Evolutionary conservation across 2,329 filamentous ascomycete genomes (phyloP), one percentile per base, ranked within the genome.

Genomic region (Penicillium sp.): DNA sequence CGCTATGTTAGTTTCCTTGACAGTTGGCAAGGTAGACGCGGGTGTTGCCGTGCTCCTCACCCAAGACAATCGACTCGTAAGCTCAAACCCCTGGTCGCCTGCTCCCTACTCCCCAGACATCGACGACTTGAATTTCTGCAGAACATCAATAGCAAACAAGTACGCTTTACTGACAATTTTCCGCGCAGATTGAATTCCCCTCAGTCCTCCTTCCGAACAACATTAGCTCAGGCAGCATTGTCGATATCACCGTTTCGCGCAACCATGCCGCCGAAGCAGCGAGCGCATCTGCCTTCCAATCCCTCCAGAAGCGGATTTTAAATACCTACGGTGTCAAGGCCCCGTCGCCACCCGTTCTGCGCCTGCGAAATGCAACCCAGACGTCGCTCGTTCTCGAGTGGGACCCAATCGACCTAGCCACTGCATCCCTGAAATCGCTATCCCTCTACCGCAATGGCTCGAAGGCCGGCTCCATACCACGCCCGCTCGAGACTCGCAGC

Each of bases 301-400:
- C 84, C 32, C 87, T 99, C n/a, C 94, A 99, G 78, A 86, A 89
- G 67, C 86, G 87, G 65, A 97, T 99, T 77, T 88, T 89, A 75
- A 81, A 83, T 65, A 88, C 89, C 51, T 97, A 97, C 72, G 94
- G 94, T 65, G 85, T 89, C 62, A 80, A 84, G 57, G 87, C 90
- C 54, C 94, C 94, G 32, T 77, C 83, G 25, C 79, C 88, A 1
- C 94, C 94, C 8, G 76, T 89, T 48, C 85, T 99, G 35, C 90
- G 91, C 68, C 95, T 94, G 75, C 89, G 91, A 76, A 99, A 97
- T 81, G 92, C 93, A 52, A 99, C 94, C 1, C 94, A 99, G 76
- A 99, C 94, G n/a, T 95, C 90, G 29, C 88, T 97, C 44, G 94
- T 99, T 37, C 88, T 99, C 50, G 94, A 97, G 77, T 99, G 94